Evolutionary conservation across 1,284 basidiomycete species (phyloP), one percentile per base, ranked within the genome.

Genomic region (Ustilago sp.): DNA sequence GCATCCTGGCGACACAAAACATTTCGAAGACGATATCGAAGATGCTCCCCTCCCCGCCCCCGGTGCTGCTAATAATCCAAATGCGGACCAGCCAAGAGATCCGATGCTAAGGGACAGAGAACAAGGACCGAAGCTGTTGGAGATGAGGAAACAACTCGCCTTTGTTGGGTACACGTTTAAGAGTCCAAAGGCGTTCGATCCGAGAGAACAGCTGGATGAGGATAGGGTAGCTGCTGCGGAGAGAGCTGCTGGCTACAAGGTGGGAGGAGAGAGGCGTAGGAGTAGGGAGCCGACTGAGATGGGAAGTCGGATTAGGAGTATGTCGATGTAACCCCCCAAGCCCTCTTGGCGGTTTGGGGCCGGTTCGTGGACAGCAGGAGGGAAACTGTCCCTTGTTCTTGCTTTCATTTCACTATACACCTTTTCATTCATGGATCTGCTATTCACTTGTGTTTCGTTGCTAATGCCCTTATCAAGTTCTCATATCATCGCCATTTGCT

Each of bases 101-200:
- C 94, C 93, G 11, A 88, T 98, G 83, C 89, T 98, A 61, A 89
- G 91, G 61, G 91, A 97, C 87, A 91, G 91, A 84, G 88, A 91
- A 60, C 92, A 97, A 83, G 95, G 95, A 32, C 89, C 91, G 69
- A 90, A 93, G 83, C 91, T 97, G 68, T 89, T 98, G 80, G 91
- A 93, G 83, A 92, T 95, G 77, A 91, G 95, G 81, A 98, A 98
- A 87, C 91, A 92, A 74, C 89, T 94, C 61, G 94, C 93, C 9
- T 95, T 95, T 86, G 93, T 92, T 60, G 82, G 82, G 2, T 83
- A 83, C 59, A 83, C 82, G 13, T 83, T 83, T 70, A 83, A 83
- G 61, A 69, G 73, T 28, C 82, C 82, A 4, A 80, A 81, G 43
- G 63, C 69, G 4, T 83, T 83, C 31, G 81, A 83, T 51, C 72